phyloP scores from a whole-genome alignment of 164 flowering plant genomes.

The Vitis rotundifolia region DNA sequence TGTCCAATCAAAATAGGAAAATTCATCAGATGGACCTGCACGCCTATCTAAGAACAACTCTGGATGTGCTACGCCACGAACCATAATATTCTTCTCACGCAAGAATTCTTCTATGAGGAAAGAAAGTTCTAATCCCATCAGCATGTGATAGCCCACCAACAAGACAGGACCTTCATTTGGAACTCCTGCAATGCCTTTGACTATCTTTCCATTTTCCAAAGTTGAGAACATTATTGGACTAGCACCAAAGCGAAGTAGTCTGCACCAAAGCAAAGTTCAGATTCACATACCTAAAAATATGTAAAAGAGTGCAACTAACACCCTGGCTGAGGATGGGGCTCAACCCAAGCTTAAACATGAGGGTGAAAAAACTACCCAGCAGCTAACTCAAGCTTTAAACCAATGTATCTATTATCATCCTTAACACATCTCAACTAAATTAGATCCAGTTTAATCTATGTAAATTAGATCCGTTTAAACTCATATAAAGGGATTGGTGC shows the following conservation, averaged over 20 bases:
- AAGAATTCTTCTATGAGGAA: constrained; percentile 63
- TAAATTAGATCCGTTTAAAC: too few relatives aligned
- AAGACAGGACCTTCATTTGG: constrained; percentile 90
- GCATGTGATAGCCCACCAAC: constrained; percentile 89
- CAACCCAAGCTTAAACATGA: not conserved
- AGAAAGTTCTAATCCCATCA: constrained; percentile 74
- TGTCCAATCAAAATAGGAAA: constrained; percentile 39
- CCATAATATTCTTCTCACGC: constrained; percentile 62
- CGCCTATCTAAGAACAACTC: constrained; percentile 30
- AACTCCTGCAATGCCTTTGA: constrained; percentile 79
- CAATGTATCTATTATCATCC: too few relatives aligned
- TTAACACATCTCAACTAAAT: too few relatives aligned
- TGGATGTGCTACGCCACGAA: constrained; percentile 86
- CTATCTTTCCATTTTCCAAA: constrained; percentile 75
- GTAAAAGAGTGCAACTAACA: not conserved
- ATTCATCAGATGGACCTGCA: constrained; percentile 32
- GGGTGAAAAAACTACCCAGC: not conserved
- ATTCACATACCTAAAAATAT: not conserved
- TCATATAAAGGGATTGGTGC: too few relatives aligned
- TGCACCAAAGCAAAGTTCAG: constrained; percentile 25
- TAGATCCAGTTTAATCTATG: too few relatives aligned
- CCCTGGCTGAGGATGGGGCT: not conserved
- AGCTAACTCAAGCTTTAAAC: constrained; percentile 14
- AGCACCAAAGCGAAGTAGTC: constrained; percentile 40
- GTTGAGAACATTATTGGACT: constrained; percentile 81